A percentile compares a stretch with the other conserved stretches of the same genome.
Conservation (phyloP, 1,284 basidiomycete genomes). For the Pholiota adiposa region DNA sequence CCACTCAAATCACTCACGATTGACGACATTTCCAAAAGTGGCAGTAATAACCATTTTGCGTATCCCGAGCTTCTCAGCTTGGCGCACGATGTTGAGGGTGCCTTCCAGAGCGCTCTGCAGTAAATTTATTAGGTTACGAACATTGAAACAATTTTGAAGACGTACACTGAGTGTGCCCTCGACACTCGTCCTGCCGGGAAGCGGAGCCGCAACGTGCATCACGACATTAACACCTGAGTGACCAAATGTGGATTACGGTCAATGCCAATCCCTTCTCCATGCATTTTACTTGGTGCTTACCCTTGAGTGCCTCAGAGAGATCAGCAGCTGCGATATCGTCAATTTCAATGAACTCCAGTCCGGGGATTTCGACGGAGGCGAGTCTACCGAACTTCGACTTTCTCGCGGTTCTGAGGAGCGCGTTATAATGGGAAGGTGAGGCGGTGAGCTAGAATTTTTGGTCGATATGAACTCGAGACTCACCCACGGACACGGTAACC, state of each 20-base stretch:
- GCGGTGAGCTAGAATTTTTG: neutral
- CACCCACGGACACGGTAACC: constrained; percentile 26
- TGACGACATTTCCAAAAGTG: constrained; percentile 27
- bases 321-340: constrained; percentile 32
- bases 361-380: constrained; percentile 14
- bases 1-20: constrained; percentile 6
- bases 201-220: constrained; percentile 35
- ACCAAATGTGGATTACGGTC: neutral
- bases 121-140: neutral
- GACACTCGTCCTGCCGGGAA: constrained; percentile 23
- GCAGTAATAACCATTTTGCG: constrained; percentile 34
- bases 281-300: neutral
- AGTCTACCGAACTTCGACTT: constrained; percentile 19
- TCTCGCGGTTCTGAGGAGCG: constrained; percentile 20
- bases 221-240: constrained; percentile 28
- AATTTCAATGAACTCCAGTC: constrained; percentile 33
- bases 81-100: constrained; percentile 31
- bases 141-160: neutral
- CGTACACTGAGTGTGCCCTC: neutral
- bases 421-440: neutral
- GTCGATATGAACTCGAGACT: neutral
- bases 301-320: constrained; percentile 31
- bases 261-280: neutral
- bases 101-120: constrained; percentile 27
- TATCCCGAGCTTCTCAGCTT: constrained; percentile 31